Base-by-base conservation (phyloP, 208 protist genomes). In the Cochliopodium minus region DNA sequence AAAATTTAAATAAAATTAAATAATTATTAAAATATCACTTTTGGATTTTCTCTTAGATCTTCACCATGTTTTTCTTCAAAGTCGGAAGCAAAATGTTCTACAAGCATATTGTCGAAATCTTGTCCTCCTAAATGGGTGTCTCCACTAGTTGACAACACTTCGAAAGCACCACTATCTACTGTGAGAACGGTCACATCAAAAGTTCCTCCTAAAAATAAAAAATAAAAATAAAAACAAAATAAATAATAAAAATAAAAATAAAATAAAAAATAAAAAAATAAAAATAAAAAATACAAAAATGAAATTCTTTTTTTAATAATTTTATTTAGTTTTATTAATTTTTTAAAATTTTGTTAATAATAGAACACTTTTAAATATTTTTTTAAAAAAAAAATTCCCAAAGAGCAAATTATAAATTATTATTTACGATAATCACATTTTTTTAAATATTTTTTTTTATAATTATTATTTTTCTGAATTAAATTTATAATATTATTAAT, bases 91-190 rank as follows among this genome's bases (percentile, higher is more conserved):
- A 92, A 65, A 66, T 90, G 69, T 38, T 88, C 63, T 61, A 93
- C 81, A n/a, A 95, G 38, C 51, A 83, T 70, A 58, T 86, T 76
- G 66, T 96, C 91, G 66, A 96, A 95, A 71, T 96, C 91, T 75
- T 90, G 75, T 59, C 91, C 91, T 60, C 91, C 91, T n/a, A 96
- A 70, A 60, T 95, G 86, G 34, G 88, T 94, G 65, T 96, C 88
- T 53, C 91, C 91, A 60, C 53, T 81, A 7, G 88, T 95, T 23
- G 88, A 82, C 23, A 79, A 35, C 7, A 96, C 90, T 70, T 94
- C 84, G 62, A 96, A 96, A 9, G 93, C 81, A 50, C 86, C 85
- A 47, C 80, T 62, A 39, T 94, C 85, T 49, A 94, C 90, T 34
- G 73, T 72, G n/a, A 94, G 70, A 15, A 96, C 52, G 9, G 87